Conservation (phyloP, 257 asterid genomes). For the Paraleonurus japonicus region DNA sequence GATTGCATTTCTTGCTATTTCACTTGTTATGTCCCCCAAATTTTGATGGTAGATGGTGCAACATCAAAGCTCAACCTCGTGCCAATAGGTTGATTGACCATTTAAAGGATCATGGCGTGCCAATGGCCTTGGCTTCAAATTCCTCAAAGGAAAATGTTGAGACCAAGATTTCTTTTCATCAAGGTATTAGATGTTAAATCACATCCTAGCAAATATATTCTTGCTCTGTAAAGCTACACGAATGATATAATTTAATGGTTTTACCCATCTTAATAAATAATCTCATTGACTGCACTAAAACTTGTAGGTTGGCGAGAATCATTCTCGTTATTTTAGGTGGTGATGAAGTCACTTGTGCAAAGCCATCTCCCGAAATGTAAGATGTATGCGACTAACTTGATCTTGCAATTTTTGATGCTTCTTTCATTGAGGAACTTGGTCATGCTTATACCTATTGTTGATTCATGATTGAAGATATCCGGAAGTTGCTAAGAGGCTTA, state of each 20-base stretch:
- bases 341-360: slow-evolving; percentile 67
- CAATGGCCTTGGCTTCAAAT: slow-evolving; percentile 87
- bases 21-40: slow-evolving; percentile 7
- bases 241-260: neutral
- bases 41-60: slow-evolving; percentile 59
- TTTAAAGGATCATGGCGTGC: slow-evolving; percentile 68
- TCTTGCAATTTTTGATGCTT: slow-evolving; percentile 18
- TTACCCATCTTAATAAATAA: slow-evolving; percentile 9
- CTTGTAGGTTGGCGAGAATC: slow-evolving; percentile 85
- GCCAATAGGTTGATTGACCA: slow-evolving; percentile 79
- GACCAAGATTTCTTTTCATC: slow-evolving; percentile 68
- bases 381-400: slow-evolving; percentile 23
- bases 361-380: slow-evolving; percentile 95
- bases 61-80: slow-evolving; percentile 83
- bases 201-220: too few relatives aligned
- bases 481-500: slow-evolving; percentile 69
- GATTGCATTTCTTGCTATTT: slow-evolving; percentile 1
- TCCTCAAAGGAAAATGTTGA: slow-evolving; percentile 62
- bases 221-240: neutral
- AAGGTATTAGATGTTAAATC: slow-evolving; percentile 42
- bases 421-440: neutral
- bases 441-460: slow-evolving; percentile 6
- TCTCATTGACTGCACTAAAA: slow-evolving; percentile 13
- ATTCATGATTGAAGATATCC: slow-evolving; percentile 39
- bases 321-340: slow-evolving; percentile 76